These are phyloP conservation scores for Trametes cubensis DNA, from an alignment of 768 basidiomycete species.

Conservation along the genomic window DNA sequence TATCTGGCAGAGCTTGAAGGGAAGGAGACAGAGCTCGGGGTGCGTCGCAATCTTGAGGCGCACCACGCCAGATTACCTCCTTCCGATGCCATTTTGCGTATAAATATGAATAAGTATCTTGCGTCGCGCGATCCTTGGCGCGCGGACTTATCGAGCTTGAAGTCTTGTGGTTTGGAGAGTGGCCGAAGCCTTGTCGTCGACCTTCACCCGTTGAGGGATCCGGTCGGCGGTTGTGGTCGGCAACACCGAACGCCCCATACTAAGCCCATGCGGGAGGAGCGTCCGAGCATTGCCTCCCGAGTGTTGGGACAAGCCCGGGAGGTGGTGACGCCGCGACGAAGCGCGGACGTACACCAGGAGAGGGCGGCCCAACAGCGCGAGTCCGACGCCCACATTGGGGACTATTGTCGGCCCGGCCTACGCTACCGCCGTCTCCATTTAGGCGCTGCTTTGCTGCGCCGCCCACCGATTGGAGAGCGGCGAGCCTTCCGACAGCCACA, in stretches of 20 bases:
- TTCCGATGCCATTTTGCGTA: too few species aligned
- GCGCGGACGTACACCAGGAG: background rate
- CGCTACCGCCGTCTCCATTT: background rate
- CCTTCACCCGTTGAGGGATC: background rate
- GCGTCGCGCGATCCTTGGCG: too few species aligned
- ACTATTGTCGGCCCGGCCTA: background rate
- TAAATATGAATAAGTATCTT: too few species aligned
- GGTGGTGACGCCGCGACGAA: background rate
- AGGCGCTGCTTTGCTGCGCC: background rate
- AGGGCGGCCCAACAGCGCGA: background rate
- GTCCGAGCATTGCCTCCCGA: background rate
- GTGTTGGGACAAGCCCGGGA: too few species aligned
- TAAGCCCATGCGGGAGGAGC: too few species aligned
- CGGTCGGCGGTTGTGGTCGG: background rate
- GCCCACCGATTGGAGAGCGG: background rate
- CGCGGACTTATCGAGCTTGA: background rate
- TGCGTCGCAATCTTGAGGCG: too few species aligned
- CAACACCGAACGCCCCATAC: background rate
- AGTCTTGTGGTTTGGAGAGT: background rate
- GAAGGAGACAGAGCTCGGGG: background rate
- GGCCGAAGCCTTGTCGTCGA: background rate
- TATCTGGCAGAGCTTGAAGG: too few species aligned
- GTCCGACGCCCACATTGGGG: background rate
- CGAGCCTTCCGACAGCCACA: conserved; percentile 1
- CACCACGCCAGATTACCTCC: too few species aligned